phyloP scores from a whole-genome alignment of 257 asterid species.

The Solanum appendiculatum region DNA sequence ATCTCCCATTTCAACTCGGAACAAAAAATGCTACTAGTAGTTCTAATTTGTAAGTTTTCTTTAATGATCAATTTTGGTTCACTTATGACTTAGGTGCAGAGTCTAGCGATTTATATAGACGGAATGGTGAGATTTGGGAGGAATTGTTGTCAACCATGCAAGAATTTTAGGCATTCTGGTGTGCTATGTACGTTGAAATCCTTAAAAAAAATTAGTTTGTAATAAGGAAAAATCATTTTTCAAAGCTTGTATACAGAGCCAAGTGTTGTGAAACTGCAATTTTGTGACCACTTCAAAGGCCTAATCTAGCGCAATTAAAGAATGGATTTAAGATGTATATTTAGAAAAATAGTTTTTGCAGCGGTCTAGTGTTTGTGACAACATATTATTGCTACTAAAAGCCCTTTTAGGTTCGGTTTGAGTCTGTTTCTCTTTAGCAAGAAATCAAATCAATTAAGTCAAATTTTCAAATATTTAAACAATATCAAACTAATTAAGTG shows the following conservation, averaged over 20 bases:
- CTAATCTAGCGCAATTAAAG: neutral
- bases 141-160: constrained; percentile 59
- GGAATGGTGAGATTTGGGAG: neutral
- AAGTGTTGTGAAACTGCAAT: neutral
- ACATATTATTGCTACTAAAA: neutral
- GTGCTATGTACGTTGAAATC: neutral
- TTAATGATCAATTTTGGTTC: neutral
- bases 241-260: neutral
- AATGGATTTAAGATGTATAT: neutral
- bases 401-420: too few relatives aligned
- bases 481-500: too few relatives aligned
- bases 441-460: neutral
- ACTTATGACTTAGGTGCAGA: neutral
- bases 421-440: neutral
- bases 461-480: too few relatives aligned
- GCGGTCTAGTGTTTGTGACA: neutral
- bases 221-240: neutral
- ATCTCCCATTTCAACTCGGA: neutral
- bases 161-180: constrained; percentile 1
- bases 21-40: neutral
- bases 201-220: neutral
- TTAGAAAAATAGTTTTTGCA: too few relatives aligned
- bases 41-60: neutral
- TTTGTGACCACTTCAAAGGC: neutral
- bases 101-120: constrained; percentile 23